These are phyloP conservation scores for Pyrenophora graminea DNA, from an alignment of 2,329 filamentous ascomycete genomes.

Conservation along the genomic window DNA sequence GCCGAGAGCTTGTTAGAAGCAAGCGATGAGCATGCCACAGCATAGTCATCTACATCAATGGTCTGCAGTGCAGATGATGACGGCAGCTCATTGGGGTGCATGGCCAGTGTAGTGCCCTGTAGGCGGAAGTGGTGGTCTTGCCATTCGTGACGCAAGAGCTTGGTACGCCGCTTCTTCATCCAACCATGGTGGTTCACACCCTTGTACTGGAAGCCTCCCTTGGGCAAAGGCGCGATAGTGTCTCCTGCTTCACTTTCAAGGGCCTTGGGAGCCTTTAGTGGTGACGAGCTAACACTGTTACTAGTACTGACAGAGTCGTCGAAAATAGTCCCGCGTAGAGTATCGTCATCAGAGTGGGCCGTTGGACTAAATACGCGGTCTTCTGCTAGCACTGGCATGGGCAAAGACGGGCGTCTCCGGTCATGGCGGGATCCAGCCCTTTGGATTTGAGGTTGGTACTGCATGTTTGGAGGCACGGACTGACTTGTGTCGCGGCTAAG, in stretches of 20 bases:
- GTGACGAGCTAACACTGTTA: conserved; percentile 39
- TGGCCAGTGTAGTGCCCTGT: conserved; percentile 63
- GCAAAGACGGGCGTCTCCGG: conserved; percentile 67
- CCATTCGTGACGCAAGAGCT: conserved; percentile 91
- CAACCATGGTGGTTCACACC: conserved; percentile 76
- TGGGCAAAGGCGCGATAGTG: conserved; percentile 39
- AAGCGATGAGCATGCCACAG: conserved; percentile 79
- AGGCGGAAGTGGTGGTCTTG: conserved; percentile 89
- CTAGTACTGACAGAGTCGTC: conserved; percentile 21
- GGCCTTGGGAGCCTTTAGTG: conserved; percentile 34
- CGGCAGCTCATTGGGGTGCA: conserved; percentile 63
- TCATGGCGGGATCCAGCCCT: conserved; percentile 52
- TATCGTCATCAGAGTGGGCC: conserved; percentile 41
- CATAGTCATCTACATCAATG: conserved; percentile 87
- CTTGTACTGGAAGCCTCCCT: conserved; percentile 43
- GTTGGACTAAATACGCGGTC: conserved; percentile 55
- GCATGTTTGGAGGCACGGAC: conserved; percentile 93
- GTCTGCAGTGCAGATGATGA: conserved; percentile 72
- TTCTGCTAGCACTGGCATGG: conserved; percentile 72
- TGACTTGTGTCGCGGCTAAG: conserved; percentile 80
- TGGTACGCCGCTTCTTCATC: conserved; percentile 93
- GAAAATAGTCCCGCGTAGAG: conserved; percentile 41
- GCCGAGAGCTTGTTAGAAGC: conserved; percentile 82
- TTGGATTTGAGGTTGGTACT: conserved; percentile 62
- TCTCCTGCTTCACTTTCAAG: conserved; percentile 26